Evolutionary conservation across 2,329 filamentous ascomycete genomes (phyloP).

Genomic region (Nothopassalora personata): DNA sequence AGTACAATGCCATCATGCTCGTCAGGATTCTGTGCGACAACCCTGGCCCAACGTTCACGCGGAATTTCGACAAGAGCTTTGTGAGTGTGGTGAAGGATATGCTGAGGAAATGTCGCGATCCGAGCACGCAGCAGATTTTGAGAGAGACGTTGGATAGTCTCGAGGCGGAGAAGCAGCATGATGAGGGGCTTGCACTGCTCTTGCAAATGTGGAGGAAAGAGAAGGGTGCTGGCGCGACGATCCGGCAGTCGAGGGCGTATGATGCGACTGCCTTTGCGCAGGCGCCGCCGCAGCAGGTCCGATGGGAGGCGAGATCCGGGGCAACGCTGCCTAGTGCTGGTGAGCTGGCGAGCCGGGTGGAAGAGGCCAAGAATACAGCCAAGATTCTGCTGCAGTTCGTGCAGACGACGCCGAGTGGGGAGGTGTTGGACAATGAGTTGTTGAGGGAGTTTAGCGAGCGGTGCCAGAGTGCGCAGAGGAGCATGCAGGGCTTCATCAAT

Average conservation of each 20-base stretch:
- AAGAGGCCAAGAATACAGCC: slow-evolving; percentile 85
- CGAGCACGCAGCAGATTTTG: slow-evolving; percentile 75
- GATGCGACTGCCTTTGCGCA: background rate
- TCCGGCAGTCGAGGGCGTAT: background rate
- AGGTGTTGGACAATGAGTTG: slow-evolving; percentile 77
- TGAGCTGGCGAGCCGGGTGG: slow-evolving; percentile 76
- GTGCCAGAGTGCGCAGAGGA: slow-evolving; percentile 72
- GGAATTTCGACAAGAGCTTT: slow-evolving; percentile 82
- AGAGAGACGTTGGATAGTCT: slow-evolving; percentile 80
- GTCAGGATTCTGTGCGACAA: slow-evolving; percentile 88
- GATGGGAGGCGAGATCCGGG: background rate
- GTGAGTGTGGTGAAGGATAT: slow-evolving; percentile 69
- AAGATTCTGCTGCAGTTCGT: slow-evolving; percentile 89
- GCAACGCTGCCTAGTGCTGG: slow-evolving; percentile 56
- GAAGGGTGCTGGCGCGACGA: slow-evolving; percentile 50
- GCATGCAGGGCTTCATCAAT: slow-evolving; percentile 80
- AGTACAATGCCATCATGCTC: slow-evolving; percentile 97
- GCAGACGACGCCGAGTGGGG: slow-evolving; percentile 71
- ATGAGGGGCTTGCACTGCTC: slow-evolving; percentile 66
- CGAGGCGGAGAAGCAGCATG: slow-evolving; percentile 63
- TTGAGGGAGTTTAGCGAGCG: slow-evolving; percentile 87
- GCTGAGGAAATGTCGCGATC: slow-evolving; percentile 64
- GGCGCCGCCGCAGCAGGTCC: background rate
- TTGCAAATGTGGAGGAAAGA: slow-evolving; percentile 87
- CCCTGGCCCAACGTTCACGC: slow-evolving; percentile 83